Conservation (phyloP, 805 yeast genomes). For the Myxozyma udenii region DNA sequence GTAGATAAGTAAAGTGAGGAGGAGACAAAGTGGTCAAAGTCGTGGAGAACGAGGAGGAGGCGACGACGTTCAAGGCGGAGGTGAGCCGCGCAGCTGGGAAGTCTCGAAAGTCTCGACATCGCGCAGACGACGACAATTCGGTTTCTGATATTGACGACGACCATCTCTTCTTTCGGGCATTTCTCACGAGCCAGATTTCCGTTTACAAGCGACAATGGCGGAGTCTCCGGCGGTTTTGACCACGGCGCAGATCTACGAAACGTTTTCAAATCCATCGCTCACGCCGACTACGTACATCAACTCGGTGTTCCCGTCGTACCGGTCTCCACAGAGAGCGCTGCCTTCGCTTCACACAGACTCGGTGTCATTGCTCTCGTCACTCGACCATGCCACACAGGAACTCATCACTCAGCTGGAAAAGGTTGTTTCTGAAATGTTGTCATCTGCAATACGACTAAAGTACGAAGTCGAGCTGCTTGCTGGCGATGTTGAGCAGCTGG, state of each 20-base stretch:
- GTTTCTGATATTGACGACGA: too few relatives aligned
- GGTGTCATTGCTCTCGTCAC: constrained; percentile 21
- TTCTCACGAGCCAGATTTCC: too few relatives aligned
- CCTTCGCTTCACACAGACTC: constrained; percentile 23
- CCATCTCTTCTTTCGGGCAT: too few relatives aligned
- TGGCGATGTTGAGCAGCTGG: constrained; percentile 25
- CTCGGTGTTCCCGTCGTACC: constrained; percentile 18
- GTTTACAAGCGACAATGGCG: too few relatives aligned
- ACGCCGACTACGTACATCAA: constrained; percentile 24
- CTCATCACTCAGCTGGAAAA: constrained; percentile 20
- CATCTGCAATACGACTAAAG: constrained; percentile 20
- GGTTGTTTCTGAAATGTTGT: constrained; percentile 26
- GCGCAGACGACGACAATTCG: too few relatives aligned
- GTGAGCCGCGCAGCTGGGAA: too few relatives aligned
- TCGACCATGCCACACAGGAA: constrained; percentile 27
- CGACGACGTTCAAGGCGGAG: too few relatives aligned
- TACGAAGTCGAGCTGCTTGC: constrained; percentile 29
- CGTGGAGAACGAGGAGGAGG: too few relatives aligned
- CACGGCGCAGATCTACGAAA: constrained; percentile 11
- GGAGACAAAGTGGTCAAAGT: neutral
- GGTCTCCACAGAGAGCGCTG: constrained; percentile 10
- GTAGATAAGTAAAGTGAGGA: too few relatives aligned
- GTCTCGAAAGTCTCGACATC: too few relatives aligned
- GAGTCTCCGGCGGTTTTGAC: too few relatives aligned
- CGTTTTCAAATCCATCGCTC: constrained; percentile 21